Evolutionary conservation across 176 grass and related monocot species (phyloP), one percentile per base, ranked within the genome.

Genomic region (Stipa capillata): DNA sequence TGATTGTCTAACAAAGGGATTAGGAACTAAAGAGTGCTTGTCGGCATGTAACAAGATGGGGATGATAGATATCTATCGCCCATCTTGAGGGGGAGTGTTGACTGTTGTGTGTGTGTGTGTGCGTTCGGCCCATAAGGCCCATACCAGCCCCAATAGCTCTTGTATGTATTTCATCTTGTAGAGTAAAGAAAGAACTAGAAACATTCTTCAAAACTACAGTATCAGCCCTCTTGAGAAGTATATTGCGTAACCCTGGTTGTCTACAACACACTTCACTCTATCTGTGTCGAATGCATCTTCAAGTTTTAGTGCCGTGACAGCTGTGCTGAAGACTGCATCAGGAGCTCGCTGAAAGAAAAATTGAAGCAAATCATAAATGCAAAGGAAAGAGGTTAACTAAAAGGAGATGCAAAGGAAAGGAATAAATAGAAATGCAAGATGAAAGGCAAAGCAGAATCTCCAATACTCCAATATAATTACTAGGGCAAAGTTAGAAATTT

Each of bases 251-350:
- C 92, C 96, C 71, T 72, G 84, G 81, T 87, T 99, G 69, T 99
- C 90, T 27, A 99, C 54, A n/a, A 99, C 90, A 89, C 96, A 99
- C 57, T 93, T 95, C 43, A 99, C 96, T 78, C 92, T 42, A 76
- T 99, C 95, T 77, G 92, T 85, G 21, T 99, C 96, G 11, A 87
- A 87, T 45, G 90, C 86, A 79, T 99, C 88, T 89, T 95, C 92
- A 79, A 74, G 78, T 82, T 99, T 99, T 72, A 99, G 53, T 77
- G 88, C 80, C 52, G 92, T 95, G 27, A 91, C 90, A 64, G 92
- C 92, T 50, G 96, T 99, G 84, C 96, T 99, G 78, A 99, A 99
- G 5, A 99, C 96, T 20, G 90, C 96, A 85, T 95, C 96, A 87
- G 96, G 96, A 89, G 96, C 81, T 73, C 65, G 45, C 92, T 99